Evolutionary conservation across 441 rosid genomes (phyloP).

Genomic region (Daphne laureola): DNA sequence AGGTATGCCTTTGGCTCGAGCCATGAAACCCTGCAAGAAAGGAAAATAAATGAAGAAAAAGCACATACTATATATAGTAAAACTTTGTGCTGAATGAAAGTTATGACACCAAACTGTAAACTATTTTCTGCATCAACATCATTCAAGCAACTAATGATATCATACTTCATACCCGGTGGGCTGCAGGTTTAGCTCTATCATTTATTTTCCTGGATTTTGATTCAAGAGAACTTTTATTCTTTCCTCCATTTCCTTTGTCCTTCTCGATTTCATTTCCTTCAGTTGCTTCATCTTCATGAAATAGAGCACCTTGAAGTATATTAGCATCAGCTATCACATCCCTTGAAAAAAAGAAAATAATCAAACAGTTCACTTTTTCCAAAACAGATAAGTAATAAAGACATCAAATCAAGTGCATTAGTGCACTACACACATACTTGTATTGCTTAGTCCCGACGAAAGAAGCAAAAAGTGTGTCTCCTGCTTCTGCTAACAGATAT

Average conservation of each 20-base stretch:
- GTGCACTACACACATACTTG: slow-evolving; percentile 44
- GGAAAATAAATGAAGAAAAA: slow-evolving; percentile 7
- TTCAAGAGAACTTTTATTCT: slow-evolving; percentile 32
- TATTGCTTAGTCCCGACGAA: slow-evolving; percentile 94
- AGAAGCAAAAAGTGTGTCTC: slow-evolving; percentile 93
- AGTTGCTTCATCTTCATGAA: slow-evolving; percentile 68
- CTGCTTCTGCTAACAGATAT: slow-evolving; percentile 91
- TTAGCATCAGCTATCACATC: slow-evolving; percentile 94
- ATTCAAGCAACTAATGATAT: slow-evolving; percentile 2
- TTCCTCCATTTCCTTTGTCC: slow-evolving; percentile 40
- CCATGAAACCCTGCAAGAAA: slow-evolving; percentile 77
- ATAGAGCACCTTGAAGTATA: slow-evolving; percentile 89
- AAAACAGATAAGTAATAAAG: slow-evolving; percentile 6
- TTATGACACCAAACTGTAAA: no score
- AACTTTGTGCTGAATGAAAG: background rate
- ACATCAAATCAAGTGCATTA: background rate
- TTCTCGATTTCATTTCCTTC: slow-evolving; percentile 42
- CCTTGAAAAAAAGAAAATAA: slow-evolving; percentile 29
- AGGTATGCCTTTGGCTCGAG: slow-evolving; percentile 98
- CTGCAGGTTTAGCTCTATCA: slow-evolving; percentile 84
- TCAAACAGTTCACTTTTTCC: background rate
- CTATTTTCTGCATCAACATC: background rate
- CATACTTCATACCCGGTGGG: slow-evolving; percentile 67
- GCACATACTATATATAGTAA: slow-evolving; percentile 1
- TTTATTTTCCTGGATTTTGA: slow-evolving; percentile 44